Base-by-base conservation (phyloP, 768 basidiomycete genomes). In the Agrocybe chaxingu region DNA sequence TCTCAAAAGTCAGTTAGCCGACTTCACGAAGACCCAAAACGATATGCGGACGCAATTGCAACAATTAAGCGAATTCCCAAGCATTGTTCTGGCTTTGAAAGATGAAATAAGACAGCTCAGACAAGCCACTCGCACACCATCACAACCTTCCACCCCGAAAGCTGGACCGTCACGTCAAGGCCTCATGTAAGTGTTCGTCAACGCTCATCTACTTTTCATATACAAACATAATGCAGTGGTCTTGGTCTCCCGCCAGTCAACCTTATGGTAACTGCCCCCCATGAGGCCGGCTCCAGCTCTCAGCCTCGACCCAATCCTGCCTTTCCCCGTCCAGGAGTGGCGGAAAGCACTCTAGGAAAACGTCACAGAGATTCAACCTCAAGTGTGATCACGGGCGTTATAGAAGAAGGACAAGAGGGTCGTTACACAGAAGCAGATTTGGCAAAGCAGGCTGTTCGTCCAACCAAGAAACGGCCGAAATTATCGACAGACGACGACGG, bases 291-390 rank as follows among this genome's bases (percentile, higher is more conserved):
- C 5, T 16, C 47, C 30, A 18, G 35, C 8, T n/a, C 37, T 18
- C 19, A 49, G 36, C 48, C 39, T 39, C 43, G 49, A n/a, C 47
- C 62, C 16, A 50, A 42, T 9, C 47, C 18, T 33, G 36, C 54
- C n/a, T 50, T 60, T 6, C 56, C 62, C 18, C 71, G 66, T 52
- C 72, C 76, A 37, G 76, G 72, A 8, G 62, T 74, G 51, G 66
- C 77, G 3, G 70, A 74, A 38, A 75, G 68, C 16, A 69, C 73
- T 30, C 72, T 89, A 12, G 87, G 87, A n/a, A 89, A 89, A 62
- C 80, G 84, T 32, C 77, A 73, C 45, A 74, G 86, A 53, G 80
- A 81, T 54, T 70, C 79, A 2, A 66, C 71, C 7, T 68, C 72
- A 8, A 78, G 73, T 55, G 69, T 71, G 45, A 57, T 72, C 16